Conservation (phyloP, 495 filamentous ascomycete species). For the Aspergillus affinis region DNA sequence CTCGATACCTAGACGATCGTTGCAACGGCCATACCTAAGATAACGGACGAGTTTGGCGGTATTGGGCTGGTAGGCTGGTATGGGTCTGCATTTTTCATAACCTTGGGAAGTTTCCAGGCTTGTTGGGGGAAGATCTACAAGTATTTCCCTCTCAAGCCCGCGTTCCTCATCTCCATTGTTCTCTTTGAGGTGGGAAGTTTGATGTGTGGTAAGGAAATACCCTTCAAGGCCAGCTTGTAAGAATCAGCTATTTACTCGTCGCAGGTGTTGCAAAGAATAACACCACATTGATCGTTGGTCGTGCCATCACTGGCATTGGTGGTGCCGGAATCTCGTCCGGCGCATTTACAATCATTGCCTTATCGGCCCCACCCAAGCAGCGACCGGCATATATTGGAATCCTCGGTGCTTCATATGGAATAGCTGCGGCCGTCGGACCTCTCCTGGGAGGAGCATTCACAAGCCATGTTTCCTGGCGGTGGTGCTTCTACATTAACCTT, state of each 20-base stretch:
- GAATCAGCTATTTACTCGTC: neutral
- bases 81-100: conserved; percentile 43
- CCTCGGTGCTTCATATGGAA: neutral
- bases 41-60: conserved; percentile 44
- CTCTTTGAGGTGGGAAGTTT: conserved; percentile 46
- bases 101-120: conserved; percentile 45
- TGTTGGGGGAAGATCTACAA: conserved; percentile 48
- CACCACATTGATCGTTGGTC: conserved; percentile 45
- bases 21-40: conserved; percentile 39
- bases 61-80: conserved; percentile 48
- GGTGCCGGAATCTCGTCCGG: conserved; percentile 51
- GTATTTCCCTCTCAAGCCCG: conserved; percentile 35
- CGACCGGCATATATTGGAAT: conserved; percentile 10
- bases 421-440: conserved; percentile 48
- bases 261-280: conserved; percentile 34
- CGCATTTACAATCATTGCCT: conserved; percentile 50
- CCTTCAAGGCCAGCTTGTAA: no score
- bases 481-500: conserved; percentile 67
- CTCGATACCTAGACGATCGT: neutral
- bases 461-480: conserved; percentile 51
- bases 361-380: conserved; percentile 44
- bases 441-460: conserved; percentile 61
- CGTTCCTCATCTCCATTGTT: conserved; percentile 35
- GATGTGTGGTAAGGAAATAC: conserved; percentile 30
- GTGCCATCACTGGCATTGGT: conserved; percentile 45